Conservation (phyloP, 257 asterid species). For the Buddleja alternifolia region DNA sequence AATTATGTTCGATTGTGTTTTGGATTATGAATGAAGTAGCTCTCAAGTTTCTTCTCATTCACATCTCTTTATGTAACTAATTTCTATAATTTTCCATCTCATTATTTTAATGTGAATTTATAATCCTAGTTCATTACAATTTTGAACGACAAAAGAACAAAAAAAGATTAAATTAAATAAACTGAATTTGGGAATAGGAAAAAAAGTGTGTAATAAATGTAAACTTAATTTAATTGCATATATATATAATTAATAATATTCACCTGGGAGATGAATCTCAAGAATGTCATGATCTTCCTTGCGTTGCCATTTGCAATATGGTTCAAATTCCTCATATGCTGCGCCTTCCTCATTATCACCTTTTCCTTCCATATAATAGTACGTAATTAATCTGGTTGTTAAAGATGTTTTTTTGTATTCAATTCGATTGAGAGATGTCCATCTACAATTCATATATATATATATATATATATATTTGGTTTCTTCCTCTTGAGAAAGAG, state of each 20-base stretch:
- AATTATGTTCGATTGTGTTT: no score
- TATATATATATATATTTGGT: slow-evolving; percentile 30
- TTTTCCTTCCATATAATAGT: slow-evolving; percentile 41
- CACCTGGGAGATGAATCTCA: slow-evolving; percentile 58
- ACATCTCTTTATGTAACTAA: no score
- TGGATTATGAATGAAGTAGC: no score
- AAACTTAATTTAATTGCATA: no score
- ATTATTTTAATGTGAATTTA: no score
- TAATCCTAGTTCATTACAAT: no score
- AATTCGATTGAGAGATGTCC: not conserved
- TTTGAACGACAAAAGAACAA: no score
- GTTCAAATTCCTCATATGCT: slow-evolving; percentile 57
- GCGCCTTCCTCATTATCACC: not conserved
- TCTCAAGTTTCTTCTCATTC: no score
- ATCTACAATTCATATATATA: slow-evolving; percentile 11
- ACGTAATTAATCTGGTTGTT: not conserved
- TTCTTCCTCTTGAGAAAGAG: slow-evolving; percentile 35
- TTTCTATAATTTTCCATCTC: no score
- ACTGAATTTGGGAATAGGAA: no score
- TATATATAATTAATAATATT: not conserved
- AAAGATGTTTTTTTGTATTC: not conserved
- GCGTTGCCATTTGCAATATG: slow-evolving; percentile 67
- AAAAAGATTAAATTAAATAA: no score
- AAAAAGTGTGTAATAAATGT: no score
- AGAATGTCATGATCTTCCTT: slow-evolving; percentile 52